Evolutionary conservation across 352 stramenopile genomes (phyloP), one percentile per base, ranked within the genome.

Genomic region (Phytophthora rubi): DNA sequence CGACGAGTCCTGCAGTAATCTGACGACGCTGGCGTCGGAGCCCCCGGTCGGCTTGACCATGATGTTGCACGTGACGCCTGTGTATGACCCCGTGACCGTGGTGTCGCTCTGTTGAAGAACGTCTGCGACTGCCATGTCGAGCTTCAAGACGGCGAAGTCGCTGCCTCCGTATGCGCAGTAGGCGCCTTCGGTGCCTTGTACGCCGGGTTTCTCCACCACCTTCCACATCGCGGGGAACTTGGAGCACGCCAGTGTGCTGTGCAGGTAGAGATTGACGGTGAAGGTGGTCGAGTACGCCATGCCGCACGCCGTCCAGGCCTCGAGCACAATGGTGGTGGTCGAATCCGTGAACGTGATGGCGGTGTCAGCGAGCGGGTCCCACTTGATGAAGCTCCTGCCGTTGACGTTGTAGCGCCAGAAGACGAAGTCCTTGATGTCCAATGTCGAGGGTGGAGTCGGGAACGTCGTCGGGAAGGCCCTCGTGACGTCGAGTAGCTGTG

Each of bases 231-330:
- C 47, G 35, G 51, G 44, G 53, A 69, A 69, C 32, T 64, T 64
- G 33, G 42, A 42, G 54, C 62, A 70, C 10, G 54, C 47, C 58
- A 70, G 15, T 12, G 63, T 67, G 60, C 66, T 83, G 59, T 79
- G 69, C 45, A 73, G 33, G 32, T 83, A 73, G 28, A 88, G 59
- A 42, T 76, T 65, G 16, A 88, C 59, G 15, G 68, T 51, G 37
- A 88, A 90, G 6, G 23, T 23, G 28, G 33, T 59, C 6, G 21
- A 6, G 23, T 57, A 54, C 21, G 32, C n/a, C 82, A 65, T 32
- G 60, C 82, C 82, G 49, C 80, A 90, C 13, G 82, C 67, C n/a
- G 79, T 83, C 82, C 82, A 90, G 2, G 80, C 82, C 59, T 90
- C 76, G 8, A 90, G 16, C 6, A 65, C 70, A 57, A 89, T 59